Conservation (phyloP, 371 early-diverging fungal species). For the Mortierella sp. region DNA sequence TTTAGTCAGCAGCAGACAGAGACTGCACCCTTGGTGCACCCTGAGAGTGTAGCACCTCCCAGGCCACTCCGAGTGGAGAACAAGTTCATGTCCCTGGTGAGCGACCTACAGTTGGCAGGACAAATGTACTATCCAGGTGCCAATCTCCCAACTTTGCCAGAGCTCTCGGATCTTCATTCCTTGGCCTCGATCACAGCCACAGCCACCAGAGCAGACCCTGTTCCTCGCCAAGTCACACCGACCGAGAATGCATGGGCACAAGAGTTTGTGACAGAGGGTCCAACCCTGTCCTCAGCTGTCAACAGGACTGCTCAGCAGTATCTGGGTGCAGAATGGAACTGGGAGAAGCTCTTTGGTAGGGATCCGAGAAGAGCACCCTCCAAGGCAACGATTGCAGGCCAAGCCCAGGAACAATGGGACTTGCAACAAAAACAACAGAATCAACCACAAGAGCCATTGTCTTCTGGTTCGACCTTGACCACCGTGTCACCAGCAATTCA, state of each 20-base stretch:
- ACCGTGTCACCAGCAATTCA: not conserved
- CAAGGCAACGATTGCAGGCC: no score
- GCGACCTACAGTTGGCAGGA: slow-evolving; percentile 37
- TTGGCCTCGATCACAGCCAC: not conserved
- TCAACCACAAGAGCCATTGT: not conserved
- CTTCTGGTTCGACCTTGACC: not conserved
- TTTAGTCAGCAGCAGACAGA: slow-evolving; percentile 7
- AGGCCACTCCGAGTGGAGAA: slow-evolving; percentile 26
- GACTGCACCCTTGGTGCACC: not conserved
- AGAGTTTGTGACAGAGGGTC: slow-evolving; percentile 19
- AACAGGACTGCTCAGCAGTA: slow-evolving; percentile 4
- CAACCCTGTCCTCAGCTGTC: not conserved
- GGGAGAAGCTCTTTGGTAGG: slow-evolving; percentile 49
- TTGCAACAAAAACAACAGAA: slow-evolving; percentile 7
- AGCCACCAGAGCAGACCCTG: not conserved
- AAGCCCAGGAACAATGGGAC: not conserved
- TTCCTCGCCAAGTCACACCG: not conserved
- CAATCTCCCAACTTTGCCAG: slow-evolving; percentile 12
- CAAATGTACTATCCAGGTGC: slow-evolving; percentile 43
- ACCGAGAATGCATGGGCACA: slow-evolving; percentile 22
- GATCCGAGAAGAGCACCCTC: slow-evolving; percentile 20
- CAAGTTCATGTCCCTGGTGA: slow-evolving; percentile 31
- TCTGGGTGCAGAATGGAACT: slow-evolving; percentile 50
- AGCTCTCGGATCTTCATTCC: not conserved
- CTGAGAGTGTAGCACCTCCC: not conserved